phyloP scores from a whole-genome alignment of 805 yeast genomes.

The Yarrowia alimentaria region DNA sequence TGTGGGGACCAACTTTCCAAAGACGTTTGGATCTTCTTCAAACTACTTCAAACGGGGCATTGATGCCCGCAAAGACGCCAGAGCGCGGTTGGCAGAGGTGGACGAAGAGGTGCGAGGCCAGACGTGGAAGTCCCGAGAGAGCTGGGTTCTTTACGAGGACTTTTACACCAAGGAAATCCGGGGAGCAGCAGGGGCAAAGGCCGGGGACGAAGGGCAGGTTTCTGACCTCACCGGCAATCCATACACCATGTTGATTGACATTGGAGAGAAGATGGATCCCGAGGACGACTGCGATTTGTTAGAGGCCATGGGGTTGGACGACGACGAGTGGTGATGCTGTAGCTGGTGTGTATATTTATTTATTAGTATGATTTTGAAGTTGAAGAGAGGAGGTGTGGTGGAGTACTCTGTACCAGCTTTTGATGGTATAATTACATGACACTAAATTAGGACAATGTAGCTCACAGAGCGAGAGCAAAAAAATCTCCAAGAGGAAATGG shows the following conservation, averaged over 20 bases:
- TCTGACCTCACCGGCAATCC: slow-evolving; percentile 12
- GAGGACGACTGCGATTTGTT: slow-evolving; percentile 20
- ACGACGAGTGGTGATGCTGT: slow-evolving; percentile 17
- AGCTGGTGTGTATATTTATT: no score
- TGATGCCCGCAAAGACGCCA: neutral
- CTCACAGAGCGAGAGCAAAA: no score
- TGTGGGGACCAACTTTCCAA: neutral
- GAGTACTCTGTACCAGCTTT: no score
- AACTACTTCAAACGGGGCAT: slow-evolving; percentile 9
- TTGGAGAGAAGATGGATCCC: slow-evolving; percentile 3
- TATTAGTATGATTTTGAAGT: no score
- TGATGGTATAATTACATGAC: no score
- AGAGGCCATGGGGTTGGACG: slow-evolving; percentile 3
- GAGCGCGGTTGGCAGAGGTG: neutral
- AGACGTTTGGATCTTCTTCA: neutral
- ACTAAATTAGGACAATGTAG: no score
- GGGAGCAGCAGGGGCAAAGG: neutral
- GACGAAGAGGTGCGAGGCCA: slow-evolving; percentile 6
- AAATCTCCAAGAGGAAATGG: no score
- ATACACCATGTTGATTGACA: neutral
- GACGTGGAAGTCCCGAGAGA: neutral
- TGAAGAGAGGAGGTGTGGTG: no score
- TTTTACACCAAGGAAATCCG: slow-evolving; percentile 1
- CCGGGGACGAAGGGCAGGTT: neutral
- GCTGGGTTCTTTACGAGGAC: slow-evolving; percentile 4